A percentile compares a stretch with the other conserved stretches of the same genome.
Evolutionary conservation across 2,329 filamentous ascomycete species (phyloP).

Genomic region (Colletotrichum lupini): DNA sequence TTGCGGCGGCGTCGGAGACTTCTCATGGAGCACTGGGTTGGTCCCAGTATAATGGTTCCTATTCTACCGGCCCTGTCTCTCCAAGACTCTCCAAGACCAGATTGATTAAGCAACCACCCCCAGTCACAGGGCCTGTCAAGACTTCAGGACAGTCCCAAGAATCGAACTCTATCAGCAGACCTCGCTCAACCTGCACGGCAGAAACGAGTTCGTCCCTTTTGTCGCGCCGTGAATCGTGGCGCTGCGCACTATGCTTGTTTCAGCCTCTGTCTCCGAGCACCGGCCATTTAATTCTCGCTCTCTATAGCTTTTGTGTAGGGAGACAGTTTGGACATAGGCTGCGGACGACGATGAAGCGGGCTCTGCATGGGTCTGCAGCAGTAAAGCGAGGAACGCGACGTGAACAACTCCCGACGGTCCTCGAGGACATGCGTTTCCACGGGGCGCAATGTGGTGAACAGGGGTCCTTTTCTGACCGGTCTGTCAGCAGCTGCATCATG

Average conservation of each 20-base stretch:
- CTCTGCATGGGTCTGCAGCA: neutral
- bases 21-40: neutral
- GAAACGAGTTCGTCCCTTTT: slow-evolving; percentile 27
- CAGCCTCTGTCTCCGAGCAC: slow-evolving; percentile 9
- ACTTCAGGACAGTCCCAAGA: slow-evolving; percentile 2
- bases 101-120: neutral
- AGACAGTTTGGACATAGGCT: too few relatives aligned
- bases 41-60: slow-evolving; percentile 28
- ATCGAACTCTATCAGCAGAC: neutral
- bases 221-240: slow-evolving; percentile 9
- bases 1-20: neutral
- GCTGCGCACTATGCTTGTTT: slow-evolving; percentile 27
- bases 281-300: neutral
- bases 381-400: neutral
- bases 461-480: slow-evolving; percentile 5
- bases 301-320: neutral
- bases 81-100: neutral
- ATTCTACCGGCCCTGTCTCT: neutral
- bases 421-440: neutral
- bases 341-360: neutral
- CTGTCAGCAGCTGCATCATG: neutral
- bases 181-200: neutral
- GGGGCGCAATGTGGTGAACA: neutral
- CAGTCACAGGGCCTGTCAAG: neutral
- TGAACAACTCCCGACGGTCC: neutral